Evolutionary conservation across 805 yeast genomes (phyloP).

Genomic region (Sungouiozyma ichnusensis): DNA sequence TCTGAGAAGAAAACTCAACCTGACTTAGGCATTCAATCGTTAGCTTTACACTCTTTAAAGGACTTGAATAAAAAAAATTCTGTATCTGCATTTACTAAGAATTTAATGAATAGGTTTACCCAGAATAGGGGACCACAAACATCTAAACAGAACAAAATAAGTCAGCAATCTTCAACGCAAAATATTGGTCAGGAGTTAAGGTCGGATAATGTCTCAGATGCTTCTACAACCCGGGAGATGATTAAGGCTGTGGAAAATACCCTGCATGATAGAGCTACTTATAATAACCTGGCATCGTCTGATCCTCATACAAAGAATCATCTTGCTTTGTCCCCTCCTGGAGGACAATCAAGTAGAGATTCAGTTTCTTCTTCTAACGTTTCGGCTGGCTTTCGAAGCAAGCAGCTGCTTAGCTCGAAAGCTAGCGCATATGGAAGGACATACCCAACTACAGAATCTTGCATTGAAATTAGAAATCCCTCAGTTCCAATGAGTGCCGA

Average conservation of each 20-base stretch:
- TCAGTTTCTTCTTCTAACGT: not conserved
- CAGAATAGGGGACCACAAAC: not conserved
- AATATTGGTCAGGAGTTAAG: not conserved
- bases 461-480: slow-evolving; percentile 69
- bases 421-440: not conserved
- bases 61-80: slow-evolving; percentile 16
- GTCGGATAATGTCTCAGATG: not conserved
- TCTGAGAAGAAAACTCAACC: slow-evolving; percentile 3
- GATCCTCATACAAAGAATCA: not conserved
- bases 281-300: not conserved
- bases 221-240: not conserved
- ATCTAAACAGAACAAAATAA: not conserved
- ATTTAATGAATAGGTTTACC: slow-evolving; percentile 13
- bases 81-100: slow-evolving; percentile 17
- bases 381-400: not conserved
- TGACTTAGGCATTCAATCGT: slow-evolving; percentile 7
- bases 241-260: not conserved
- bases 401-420: not conserved
- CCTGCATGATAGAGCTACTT: not conserved
- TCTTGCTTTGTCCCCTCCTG: not conserved
- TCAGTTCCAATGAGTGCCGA: slow-evolving; percentile 54
- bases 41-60: slow-evolving; percentile 21
- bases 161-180: not conserved
- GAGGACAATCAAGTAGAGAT: not conserved
- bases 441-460: slow-evolving; percentile 20